phyloP scores from a whole-genome alignment of 495 filamentous ascomycete species.

The Cairneyella variabilis region DNA sequence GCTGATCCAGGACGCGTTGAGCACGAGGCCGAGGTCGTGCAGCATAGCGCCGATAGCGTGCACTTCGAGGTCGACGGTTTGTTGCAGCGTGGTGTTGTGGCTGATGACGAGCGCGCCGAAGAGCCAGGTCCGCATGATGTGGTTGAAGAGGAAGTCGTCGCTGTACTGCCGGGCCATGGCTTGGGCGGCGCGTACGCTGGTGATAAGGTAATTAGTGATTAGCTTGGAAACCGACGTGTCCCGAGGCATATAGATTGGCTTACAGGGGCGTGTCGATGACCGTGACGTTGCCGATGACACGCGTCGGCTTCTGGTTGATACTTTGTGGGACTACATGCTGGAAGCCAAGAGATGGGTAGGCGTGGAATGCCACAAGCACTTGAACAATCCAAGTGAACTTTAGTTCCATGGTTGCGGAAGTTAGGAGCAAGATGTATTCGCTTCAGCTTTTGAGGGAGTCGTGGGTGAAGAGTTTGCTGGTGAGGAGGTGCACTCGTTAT shows the following conservation, averaged over 20 bases:
- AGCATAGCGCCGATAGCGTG: slow-evolving; percentile 31
- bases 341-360: slow-evolving; percentile 20
- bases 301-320: slow-evolving; percentile 21
- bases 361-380: slow-evolving; percentile 16
- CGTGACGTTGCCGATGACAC: slow-evolving; percentile 27
- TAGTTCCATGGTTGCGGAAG: slow-evolving; percentile 15
- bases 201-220: slow-evolving; percentile 17
- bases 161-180: slow-evolving; percentile 35
- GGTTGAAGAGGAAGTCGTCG: slow-evolving; percentile 28
- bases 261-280: slow-evolving; percentile 38
- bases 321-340: slow-evolving; percentile 18
- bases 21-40: slow-evolving; percentile 31
- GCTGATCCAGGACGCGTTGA: slow-evolving; percentile 26
- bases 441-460: slow-evolving; percentile 11
- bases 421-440: slow-evolving; percentile 12
- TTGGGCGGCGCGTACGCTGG: slow-evolving; percentile 33
- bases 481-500: slow-evolving; percentile 13
- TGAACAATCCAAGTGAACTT: slow-evolving; percentile 20
- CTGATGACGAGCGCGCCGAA: slow-evolving; percentile 27
- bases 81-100: slow-evolving; percentile 27
- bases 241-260: slow-evolving; percentile 14
- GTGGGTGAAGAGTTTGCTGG: slow-evolving; percentile 13
- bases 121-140: slow-evolving; percentile 30
- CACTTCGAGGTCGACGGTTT: slow-evolving; percentile 30
- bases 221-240: slow-evolving; percentile 4